Percentiles rank a stretch among this genome's conserved stretches.
Evolutionary conservation across 805 yeast species (phyloP).

Genomic region (Candida tibetensis): DNA sequence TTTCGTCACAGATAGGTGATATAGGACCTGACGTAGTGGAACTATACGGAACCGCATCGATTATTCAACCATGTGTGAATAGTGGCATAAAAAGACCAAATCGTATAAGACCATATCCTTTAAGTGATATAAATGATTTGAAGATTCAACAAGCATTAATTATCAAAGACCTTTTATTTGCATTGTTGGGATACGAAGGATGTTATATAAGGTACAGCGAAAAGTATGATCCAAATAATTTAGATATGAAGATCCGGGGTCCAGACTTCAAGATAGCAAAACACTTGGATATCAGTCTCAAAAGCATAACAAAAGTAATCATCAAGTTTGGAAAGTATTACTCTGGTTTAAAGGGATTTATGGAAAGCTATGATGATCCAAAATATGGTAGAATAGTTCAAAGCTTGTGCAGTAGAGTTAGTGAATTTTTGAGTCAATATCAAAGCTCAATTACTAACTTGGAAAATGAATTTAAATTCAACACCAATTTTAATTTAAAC

Average conservation of each 20-base stretch:
- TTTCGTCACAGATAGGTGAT: conserved; percentile 10
- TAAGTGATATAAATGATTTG: conserved; percentile 45
- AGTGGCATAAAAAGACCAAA: conserved; percentile 8
- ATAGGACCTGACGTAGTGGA: conserved; percentile 17
- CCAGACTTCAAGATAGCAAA: conserved; percentile 76
- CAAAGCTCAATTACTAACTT: conserved; percentile 36
- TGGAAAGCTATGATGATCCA: conserved; percentile 54
- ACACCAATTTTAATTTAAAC: conserved; percentile 55
- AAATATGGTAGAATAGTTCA: conserved; percentile 72
- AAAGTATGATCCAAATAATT: conserved; percentile 47
- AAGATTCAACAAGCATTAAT: conserved; percentile 72
- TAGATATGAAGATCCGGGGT: conserved; percentile 49
- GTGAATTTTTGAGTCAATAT: conserved; percentile 23
- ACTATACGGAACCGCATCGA: conserved; percentile 14
- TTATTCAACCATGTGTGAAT: conserved; percentile 14
- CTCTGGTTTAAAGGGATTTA: conserved; percentile 55
- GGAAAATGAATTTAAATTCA: conserved; percentile 52
- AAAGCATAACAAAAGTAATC: conserved; percentile 62
- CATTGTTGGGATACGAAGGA: conserved; percentile 75
- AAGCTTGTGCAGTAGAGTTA: conserved; percentile 60
- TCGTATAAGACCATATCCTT: conserved; percentile 41
- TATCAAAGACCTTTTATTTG: conserved; percentile 64
- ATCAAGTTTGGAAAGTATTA: conserved; percentile 63
- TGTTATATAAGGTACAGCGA: conserved; percentile 67
- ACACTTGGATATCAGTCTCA: conserved; percentile 69